Conservation (phyloP, 148 eudicot genomes). For the Polygonum maritimum region DNA sequence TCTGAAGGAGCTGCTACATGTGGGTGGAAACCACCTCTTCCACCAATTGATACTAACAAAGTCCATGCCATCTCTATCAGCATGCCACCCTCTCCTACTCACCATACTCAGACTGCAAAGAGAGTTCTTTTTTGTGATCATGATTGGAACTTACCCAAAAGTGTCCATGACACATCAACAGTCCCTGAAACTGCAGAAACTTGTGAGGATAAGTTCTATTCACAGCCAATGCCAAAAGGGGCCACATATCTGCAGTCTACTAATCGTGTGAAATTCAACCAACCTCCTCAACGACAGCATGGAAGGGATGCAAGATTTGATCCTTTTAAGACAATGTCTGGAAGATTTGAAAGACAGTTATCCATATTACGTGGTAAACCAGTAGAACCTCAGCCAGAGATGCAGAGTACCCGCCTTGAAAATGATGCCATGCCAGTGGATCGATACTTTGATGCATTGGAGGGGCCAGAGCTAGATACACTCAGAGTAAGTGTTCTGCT, state of each 20-base stretch:
- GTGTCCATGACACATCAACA: neutral
- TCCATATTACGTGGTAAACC: slow-evolving; percentile 48
- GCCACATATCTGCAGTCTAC: slow-evolving; percentile 19
- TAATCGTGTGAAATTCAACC: slow-evolving; percentile 16
- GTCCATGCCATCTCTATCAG: slow-evolving; percentile 7
- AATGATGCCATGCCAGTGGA: slow-evolving; percentile 47
- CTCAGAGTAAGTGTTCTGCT: slow-evolving; percentile 38
- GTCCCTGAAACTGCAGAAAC: neutral
- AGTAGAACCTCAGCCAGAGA: slow-evolving; percentile 26
- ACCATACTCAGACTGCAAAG: neutral
- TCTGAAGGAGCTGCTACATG: neutral
- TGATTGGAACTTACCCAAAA: neutral
- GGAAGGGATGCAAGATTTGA: slow-evolving; percentile 52
- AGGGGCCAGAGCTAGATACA: slow-evolving; percentile 84
- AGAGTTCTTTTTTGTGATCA: slow-evolving; percentile 3
- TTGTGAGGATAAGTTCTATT: neutral
- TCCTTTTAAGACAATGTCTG: slow-evolving; percentile 89
- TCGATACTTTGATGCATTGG: slow-evolving; percentile 77
- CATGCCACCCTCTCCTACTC: slow-evolving; percentile 13
- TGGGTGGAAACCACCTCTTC: neutral
- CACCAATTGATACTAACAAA: neutral
- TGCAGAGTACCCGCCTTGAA: slow-evolving; percentile 19
- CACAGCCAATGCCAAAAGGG: slow-evolving; percentile 15
- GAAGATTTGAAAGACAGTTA: slow-evolving; percentile 62
- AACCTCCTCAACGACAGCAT: neutral